These are phyloP conservation scores for Hansenula sp. DNA, from an alignment of 1,139 yeast genomes.

Conservation along the genomic window DNA sequence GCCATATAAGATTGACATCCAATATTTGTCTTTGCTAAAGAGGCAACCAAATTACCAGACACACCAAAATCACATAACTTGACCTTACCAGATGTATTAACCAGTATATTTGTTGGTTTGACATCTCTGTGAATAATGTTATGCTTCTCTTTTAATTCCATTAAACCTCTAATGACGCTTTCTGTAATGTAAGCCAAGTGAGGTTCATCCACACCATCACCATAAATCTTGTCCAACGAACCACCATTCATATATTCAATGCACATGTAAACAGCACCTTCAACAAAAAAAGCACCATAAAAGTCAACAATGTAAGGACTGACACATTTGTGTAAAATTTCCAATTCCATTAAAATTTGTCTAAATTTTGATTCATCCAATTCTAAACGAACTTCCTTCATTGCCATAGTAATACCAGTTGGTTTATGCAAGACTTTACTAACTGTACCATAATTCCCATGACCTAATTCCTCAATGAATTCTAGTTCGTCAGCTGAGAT, in stretches of 20 bases:
- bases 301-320: conserved; percentile 92
- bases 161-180: conserved; percentile 77
- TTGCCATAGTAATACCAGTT: conserved; percentile 91
- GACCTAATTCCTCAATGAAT: conserved; percentile 79
- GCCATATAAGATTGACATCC: conserved; percentile 99
- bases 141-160: conserved; percentile 80
- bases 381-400: conserved; percentile 93
- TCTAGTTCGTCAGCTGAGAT: conserved; percentile 86
- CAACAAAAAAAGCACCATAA: conserved; percentile 95
- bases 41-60: conserved; percentile 90
- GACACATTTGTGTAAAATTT: conserved; percentile 83
- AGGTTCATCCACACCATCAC: conserved; percentile 77
- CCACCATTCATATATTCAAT: conserved; percentile 99
- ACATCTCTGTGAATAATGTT: conserved; percentile 96
- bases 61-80: conserved; percentile 97
- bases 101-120: conserved; percentile 91
- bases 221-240: conserved; percentile 82
- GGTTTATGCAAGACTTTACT: conserved; percentile 90
- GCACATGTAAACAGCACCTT: conserved; percentile 97
- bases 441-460: conserved; percentile 95
- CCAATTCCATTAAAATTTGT: conserved; percentile 94
- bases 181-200: conserved; percentile 79
- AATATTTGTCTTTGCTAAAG: conserved; percentile 91
- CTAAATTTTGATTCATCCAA: conserved; percentile 87
- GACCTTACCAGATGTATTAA: conserved; percentile 76